phyloP scores from a whole-genome alignment of 345 rosid species.

The Citrus trifoliata region DNA sequence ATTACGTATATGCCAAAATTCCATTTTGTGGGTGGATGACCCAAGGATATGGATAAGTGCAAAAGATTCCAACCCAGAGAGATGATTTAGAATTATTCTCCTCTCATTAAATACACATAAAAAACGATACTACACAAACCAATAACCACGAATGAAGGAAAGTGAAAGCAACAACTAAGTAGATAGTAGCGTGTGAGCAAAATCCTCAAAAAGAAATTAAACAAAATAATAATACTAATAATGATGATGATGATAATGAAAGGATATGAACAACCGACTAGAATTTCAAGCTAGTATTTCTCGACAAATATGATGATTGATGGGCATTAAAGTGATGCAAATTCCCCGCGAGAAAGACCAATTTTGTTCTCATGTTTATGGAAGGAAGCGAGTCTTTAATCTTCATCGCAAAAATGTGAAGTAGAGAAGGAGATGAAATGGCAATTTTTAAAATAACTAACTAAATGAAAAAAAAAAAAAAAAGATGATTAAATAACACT shows the following conservation, averaged over 20 bases:
- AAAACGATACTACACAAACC: neutral
- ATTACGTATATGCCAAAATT: neutral
- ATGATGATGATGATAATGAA: neutral
- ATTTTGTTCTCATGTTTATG: conserved; percentile 20
- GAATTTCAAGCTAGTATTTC: neutral
- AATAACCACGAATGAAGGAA: neutral
- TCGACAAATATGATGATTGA: neutral
- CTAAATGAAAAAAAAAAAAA: too few species aligned
- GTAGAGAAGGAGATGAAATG: neutral
- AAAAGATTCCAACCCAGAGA: neutral
- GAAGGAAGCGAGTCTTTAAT: neutral
- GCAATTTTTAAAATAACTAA: neutral
- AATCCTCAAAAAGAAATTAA: neutral
- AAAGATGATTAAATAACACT: too few species aligned
- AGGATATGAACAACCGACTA: neutral
- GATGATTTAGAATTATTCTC: too few species aligned
- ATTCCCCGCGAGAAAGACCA: conserved; percentile 14
- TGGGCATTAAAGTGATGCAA: neutral
- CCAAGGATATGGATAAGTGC: neutral
- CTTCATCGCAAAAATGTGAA: neutral
- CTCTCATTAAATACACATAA: too few species aligned
- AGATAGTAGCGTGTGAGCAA: conserved; percentile 1
- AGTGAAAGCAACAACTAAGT: conserved; percentile 3
- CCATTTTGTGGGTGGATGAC: neutral
- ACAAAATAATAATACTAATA: too few species aligned